phyloP scores from a whole-genome alignment of 2,329 filamentous ascomycete species.

The Hymenoscyphus albidus region DNA sequence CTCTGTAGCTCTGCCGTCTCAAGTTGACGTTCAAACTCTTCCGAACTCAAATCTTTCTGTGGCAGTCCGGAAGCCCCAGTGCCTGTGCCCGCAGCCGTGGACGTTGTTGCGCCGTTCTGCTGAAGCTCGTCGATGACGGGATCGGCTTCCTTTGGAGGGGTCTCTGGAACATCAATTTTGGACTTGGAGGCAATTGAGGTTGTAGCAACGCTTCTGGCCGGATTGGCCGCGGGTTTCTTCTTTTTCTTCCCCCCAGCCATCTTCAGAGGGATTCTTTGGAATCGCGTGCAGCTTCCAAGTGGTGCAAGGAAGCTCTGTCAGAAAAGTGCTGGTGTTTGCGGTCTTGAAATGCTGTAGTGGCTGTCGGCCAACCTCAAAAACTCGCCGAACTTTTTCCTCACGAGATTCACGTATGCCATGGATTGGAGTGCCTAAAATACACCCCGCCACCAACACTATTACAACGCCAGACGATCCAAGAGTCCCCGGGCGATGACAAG shows the following conservation, averaged over 20 bases:
- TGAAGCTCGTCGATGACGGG: slow-evolving; percentile 13
- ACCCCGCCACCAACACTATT: slow-evolving; percentile 8
- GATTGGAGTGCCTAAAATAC: not conserved
- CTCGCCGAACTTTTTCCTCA: slow-evolving; percentile 10
- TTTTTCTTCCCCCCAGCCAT: slow-evolving; percentile 71
- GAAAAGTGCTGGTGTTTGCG: slow-evolving; percentile 5
- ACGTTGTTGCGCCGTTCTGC: slow-evolving; percentile 16
- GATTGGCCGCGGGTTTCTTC: slow-evolving; percentile 85
- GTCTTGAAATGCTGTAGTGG: slow-evolving; percentile 3
- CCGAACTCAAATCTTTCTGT: slow-evolving; percentile 61
- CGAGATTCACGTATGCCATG: not conserved
- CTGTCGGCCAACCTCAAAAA: not conserved
- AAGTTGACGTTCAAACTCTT: slow-evolving; percentile 85
- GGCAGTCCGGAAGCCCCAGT: slow-evolving; percentile 6
- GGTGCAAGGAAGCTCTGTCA: not conserved
- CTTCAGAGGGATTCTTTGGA: slow-evolving; percentile 4
- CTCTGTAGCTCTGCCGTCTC: slow-evolving; percentile 88
- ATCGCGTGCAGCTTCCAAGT: not conserved
- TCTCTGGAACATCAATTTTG: slow-evolving; percentile 53
- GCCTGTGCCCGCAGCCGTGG: slow-evolving; percentile 12
- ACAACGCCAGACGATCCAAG: slow-evolving; percentile 1
- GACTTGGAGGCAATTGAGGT: slow-evolving; percentile 85
- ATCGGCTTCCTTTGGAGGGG: slow-evolving; percentile 18
- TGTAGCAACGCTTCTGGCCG: slow-evolving; percentile 88
- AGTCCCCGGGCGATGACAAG: slow-evolving; percentile 31